These are phyloP conservation scores for Talaromyces marneffei DNA, from an alignment of 2,329 filamentous ascomycete species.

Conservation along the genomic window DNA sequence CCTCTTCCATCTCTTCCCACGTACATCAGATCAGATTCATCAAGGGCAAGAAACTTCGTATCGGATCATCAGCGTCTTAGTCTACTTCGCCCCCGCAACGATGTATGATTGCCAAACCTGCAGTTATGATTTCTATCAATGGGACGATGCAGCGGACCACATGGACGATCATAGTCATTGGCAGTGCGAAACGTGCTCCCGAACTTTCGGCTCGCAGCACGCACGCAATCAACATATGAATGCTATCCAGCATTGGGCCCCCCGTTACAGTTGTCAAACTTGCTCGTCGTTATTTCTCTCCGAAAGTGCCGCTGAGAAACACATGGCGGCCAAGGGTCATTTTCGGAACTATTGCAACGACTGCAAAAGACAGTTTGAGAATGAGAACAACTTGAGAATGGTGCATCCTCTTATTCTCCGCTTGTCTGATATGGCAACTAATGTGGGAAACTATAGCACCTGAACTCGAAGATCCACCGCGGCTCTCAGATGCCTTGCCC, in stretches of 20 bases:
- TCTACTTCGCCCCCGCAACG: no score
- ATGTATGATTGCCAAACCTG: conserved; percentile 14
- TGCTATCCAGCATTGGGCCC: conserved; percentile 18
- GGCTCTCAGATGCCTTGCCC: conserved; percentile 46
- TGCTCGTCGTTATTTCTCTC: conserved; percentile 24
- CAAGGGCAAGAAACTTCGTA: no score
- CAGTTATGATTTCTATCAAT: conserved; percentile 9
- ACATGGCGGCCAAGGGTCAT: conserved; percentile 26
- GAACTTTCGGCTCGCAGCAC: conserved; percentile 12
- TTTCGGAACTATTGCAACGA: conserved; percentile 26
- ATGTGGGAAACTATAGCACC: conserved; percentile 43
- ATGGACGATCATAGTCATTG: conserved; percentile 22
- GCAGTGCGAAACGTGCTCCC: conserved; percentile 24
- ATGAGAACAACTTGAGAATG: conserved; percentile 28
- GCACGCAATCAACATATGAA: conserved; percentile 23
- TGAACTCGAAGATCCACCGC: conserved; percentile 49
- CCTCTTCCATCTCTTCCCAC: neutral
- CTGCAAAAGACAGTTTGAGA: conserved; percentile 29
- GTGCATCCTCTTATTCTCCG: conserved; percentile 16
- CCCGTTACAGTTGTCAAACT: conserved; percentile 25
- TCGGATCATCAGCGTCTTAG: no score
- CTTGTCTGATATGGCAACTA: neutral
- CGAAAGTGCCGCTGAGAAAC: conserved; percentile 22
- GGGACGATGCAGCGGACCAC: conserved; percentile 16
- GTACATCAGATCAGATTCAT: no score